Conservation (phyloP, 2,329 filamentous ascomycete genomes). For the Talaromyces sp. region DNA sequence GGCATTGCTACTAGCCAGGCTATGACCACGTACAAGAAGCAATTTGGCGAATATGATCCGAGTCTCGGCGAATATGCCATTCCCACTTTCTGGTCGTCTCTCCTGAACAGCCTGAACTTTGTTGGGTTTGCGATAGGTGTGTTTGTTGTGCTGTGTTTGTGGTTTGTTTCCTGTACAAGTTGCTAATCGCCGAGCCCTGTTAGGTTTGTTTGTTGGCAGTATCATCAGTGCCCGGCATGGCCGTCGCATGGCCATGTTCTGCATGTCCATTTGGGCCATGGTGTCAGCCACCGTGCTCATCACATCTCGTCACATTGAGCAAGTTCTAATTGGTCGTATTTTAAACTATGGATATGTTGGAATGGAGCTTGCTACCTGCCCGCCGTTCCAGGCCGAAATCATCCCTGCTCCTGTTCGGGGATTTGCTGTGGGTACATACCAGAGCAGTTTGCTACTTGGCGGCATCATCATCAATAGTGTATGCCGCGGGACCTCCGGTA, state of each 20-base stretch:
- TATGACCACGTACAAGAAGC: constrained; percentile 31
- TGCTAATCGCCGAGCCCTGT: not conserved
- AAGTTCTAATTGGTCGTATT: constrained; percentile 10
- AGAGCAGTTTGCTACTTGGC: constrained; percentile 16
- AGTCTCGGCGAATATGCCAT: constrained; percentile 21
- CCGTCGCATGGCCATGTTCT: constrained; percentile 12
- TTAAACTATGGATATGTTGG: constrained; percentile 12
- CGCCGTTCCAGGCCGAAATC: constrained; percentile 11
- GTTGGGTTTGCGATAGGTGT: constrained; percentile 30
- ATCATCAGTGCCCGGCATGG: constrained; percentile 10
- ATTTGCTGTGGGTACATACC: constrained; percentile 12
- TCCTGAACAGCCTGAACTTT: constrained; percentile 35
- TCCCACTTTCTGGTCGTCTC: constrained; percentile 28
- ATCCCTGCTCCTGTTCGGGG: constrained; percentile 11
- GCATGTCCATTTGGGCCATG: constrained; percentile 12
- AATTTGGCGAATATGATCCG: constrained; percentile 29
- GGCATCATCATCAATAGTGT: constrained; percentile 19
- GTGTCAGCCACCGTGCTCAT: constrained; percentile 10
- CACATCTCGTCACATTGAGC: constrained; percentile 8
- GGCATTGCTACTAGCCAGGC: constrained; percentile 35
- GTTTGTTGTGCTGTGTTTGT: not conserved
- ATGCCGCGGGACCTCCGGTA: constrained; percentile 14
- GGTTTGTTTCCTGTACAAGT: not conserved
- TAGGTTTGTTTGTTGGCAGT: constrained; percentile 9
- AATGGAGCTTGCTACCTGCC: constrained; percentile 13